These are phyloP conservation scores for Lecanicillium sp. DNA, from an alignment of 2,329 filamentous ascomycete genomes.

Conservation along the genomic window DNA sequence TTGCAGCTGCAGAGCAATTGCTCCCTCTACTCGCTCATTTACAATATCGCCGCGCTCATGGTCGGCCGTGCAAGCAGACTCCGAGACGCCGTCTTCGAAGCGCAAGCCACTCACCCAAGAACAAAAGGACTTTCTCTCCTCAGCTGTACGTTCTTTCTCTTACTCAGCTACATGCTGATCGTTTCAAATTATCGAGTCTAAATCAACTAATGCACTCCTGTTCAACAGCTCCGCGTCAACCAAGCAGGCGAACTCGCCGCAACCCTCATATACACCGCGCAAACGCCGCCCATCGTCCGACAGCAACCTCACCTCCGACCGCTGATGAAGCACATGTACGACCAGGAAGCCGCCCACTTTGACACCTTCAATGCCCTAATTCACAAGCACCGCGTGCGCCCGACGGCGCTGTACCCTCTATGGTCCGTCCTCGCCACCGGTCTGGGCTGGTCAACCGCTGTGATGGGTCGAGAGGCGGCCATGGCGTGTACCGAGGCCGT, in stretches of 20 bases:
- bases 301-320: constrained; percentile 81
- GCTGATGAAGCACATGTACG: constrained; percentile 96
- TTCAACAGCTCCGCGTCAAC: constrained; percentile 71
- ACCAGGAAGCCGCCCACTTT: constrained; percentile 87
- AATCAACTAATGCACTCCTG: too few relatives aligned
- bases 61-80: constrained; percentile 12
- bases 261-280: constrained; percentile 84
- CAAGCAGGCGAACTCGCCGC: constrained; percentile 97
- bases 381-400: constrained; percentile 79
- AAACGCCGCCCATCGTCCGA: constrained; percentile 72
- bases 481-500: constrained; percentile 99
- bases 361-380: constrained; percentile 76
- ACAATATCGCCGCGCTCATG: constrained; percentile 10
- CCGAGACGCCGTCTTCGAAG: constrained; percentile 23
- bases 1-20: constrained; percentile 1
- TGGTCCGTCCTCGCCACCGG: constrained; percentile 76
- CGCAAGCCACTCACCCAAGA: constrained; percentile 56
- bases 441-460: constrained; percentile 80
- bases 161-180: too few relatives aligned
- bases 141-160: constrained; percentile 45
- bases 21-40: constrained; percentile 5
- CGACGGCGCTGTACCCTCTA: constrained; percentile 84
- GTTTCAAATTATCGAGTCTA: too few relatives aligned
- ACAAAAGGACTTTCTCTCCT: constrained; percentile 67
- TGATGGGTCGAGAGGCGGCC: constrained; percentile 84